Evolutionary conservation across 345 rosid genomes (phyloP), one percentile per base, ranked within the genome.

Genomic region (Toxicodendron radicans): DNA sequence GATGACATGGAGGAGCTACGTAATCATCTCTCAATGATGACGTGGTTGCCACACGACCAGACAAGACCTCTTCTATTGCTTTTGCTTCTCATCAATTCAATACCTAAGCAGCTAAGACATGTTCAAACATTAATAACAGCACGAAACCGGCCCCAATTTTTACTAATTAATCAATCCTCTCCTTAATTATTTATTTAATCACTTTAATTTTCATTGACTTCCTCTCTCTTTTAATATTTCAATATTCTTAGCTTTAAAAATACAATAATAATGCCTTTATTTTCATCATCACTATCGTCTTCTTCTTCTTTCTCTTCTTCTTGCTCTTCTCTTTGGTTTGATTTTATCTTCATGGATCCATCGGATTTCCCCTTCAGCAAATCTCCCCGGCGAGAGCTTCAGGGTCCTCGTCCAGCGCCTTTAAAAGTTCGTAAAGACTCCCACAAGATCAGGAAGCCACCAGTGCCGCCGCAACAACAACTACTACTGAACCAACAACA

Each of bases 351-450:
- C 30, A 87, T 89, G 91, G 85, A 87, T 43, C 27, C 88, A 0
- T 75, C 85, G 0, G 80, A 81, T 41, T 68, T 65, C 54, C 85
- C 87, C 11, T 73, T 76, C 18, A 82, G 71, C 62, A 92, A 81
- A 78, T 90, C 94, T 2, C 93, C 94, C 0, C 83, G 87, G 72
- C 84, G 80, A 75, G 98, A 92, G 74, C 87, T 92, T 32, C 89
- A 87, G 68, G 98, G 97, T 0, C 92, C 97, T 1, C 85, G 98
- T 58, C 98, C 98, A 18, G 68, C 90, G 2, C 95, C 95, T 4
- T 80, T 92, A 59, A 89, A 84, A 58, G 82, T 92, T 81, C 75
- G 85, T 10, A 91, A 89, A 75, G 95, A 91, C 45, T 94, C 98
- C 4, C 57, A 88, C 91, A 92, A 94, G 87, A 89, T 90, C 85